Evolutionary conservation across 1,139 yeast genomes (phyloP), one percentile per base, ranked within the genome.

Genomic region (Taphrina confusa): DNA sequence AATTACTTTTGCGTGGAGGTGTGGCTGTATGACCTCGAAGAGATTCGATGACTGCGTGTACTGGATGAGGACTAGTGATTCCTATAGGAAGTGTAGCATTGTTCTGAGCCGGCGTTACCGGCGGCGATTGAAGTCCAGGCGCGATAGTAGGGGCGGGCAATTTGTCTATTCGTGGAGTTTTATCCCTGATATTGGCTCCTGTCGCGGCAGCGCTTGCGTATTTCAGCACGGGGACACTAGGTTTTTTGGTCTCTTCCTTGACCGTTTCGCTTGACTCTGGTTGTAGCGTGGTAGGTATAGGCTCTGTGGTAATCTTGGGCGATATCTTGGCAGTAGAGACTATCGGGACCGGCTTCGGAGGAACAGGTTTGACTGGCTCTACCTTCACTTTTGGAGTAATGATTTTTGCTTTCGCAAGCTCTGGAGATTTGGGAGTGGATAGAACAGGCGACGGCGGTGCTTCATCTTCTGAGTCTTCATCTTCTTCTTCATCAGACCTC

Each of bases 141-240:
- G 58, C 51, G n/a, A 44, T 16, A 9, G 51, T 18, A 18, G 58
- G 58, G 3, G 58, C 58, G 23, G 58, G 58, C 36, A 54, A 22
- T 22, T 54, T 54, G 36, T 54, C 58, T 31, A 54, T 54, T n/a
- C 58, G 51, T 5, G 58, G 58, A 4, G 39, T 33, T 16, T 42
- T 44, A 34, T 54, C 58, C 18, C 58, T 76, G 77, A 62, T 82
- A 76, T 45, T 70, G 2, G 73, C 73, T 5, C 72, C 71, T 2
- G 81, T 81, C 12, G 84, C 82, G 1, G 85, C 85, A 0, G 89
- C 87, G 0, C 85, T 80, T 0, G 92, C 80, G 81, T 89, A 85
- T 66, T 84, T 84, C 64, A 85, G 75, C 61, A 81, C 85, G n/a
- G 60, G 54, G 11, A 40, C 20, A 23, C 46, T 25, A 11, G 47